phyloP scores from a whole-genome alignment of 192 early-diverging fungal genomes.

The Geranomyces michiganensis region DNA sequence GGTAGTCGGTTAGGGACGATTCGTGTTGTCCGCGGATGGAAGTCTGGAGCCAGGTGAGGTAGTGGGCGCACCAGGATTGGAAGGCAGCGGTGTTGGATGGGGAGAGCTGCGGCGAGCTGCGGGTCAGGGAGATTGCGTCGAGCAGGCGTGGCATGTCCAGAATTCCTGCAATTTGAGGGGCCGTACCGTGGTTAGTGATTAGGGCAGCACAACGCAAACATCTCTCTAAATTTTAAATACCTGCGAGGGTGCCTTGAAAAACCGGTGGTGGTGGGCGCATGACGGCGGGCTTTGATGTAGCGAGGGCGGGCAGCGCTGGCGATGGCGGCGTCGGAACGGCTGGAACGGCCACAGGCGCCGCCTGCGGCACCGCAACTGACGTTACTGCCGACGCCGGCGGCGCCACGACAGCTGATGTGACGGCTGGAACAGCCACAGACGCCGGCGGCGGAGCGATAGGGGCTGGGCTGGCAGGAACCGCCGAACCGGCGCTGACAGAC shows the following conservation, averaged over 20 bases:
- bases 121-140: conserved; percentile 23
- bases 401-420: too few species aligned
- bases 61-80: conserved; percentile 14
- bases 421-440: not conserved
- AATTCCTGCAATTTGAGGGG: conserved; percentile 2
- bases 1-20: conserved; percentile 48
- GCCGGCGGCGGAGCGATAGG: not conserved
- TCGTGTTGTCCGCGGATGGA: conserved; percentile 26
- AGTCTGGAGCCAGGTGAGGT: conserved; percentile 29
- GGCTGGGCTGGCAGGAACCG: not conserved
- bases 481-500: not conserved
- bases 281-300: not conserved
- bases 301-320: not conserved
- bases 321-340: too few species aligned
- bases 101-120: not conserved
- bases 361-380: not conserved
- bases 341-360: not conserved
- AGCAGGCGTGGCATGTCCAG: conserved; percentile 15
- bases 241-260: not conserved
- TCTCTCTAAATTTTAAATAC: too few species aligned
- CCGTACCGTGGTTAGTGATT: too few species aligned
- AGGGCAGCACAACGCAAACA: too few species aligned
- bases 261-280: not conserved
- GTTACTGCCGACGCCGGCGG: not conserved
- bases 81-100: conserved; percentile 2